phyloP scores from a whole-genome alignment of 179 eudicot genomes.

The Silene coronaria region DNA sequence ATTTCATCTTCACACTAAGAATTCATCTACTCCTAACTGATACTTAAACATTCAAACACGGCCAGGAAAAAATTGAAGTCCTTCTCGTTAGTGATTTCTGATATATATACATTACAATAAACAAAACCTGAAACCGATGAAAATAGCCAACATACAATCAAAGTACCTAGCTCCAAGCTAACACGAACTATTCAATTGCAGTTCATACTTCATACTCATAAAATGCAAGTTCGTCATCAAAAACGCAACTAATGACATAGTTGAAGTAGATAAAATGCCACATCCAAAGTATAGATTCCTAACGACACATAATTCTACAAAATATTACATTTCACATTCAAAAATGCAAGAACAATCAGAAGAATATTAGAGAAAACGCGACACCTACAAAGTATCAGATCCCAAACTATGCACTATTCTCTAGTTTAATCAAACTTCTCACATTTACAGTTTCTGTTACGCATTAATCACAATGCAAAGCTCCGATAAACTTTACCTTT shows the following conservation, averaged over 20 bases:
- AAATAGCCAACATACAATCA: background rate
- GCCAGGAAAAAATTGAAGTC: background rate
- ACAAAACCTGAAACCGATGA: background rate
- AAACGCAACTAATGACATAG: background rate
- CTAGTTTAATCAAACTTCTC: background rate
- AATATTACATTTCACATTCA: background rate
- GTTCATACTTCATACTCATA: background rate
- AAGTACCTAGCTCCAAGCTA: background rate
- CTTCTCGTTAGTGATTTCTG: background rate
- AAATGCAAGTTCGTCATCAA: background rate
- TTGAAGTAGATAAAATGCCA: background rate
- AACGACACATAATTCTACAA: background rate
- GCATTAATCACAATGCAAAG: background rate
- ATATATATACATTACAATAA: background rate
- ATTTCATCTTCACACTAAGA: background rate
- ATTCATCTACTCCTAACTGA: background rate
- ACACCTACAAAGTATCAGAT: too few species aligned
- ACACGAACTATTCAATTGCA: background rate
- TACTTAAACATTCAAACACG: background rate
- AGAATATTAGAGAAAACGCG: too few species aligned
- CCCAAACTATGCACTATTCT: background rate
- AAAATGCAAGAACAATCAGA: background rate
- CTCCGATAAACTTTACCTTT: background rate
- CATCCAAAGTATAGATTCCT: background rate
- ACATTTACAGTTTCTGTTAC: background rate